Percentiles rank a stretch among this genome's conserved stretches.
These are phyloP conservation scores for Rhizomucor pusillus DNA, from an alignment of 371 early-diverging fungal genomes.

Conservation along the genomic window DNA sequence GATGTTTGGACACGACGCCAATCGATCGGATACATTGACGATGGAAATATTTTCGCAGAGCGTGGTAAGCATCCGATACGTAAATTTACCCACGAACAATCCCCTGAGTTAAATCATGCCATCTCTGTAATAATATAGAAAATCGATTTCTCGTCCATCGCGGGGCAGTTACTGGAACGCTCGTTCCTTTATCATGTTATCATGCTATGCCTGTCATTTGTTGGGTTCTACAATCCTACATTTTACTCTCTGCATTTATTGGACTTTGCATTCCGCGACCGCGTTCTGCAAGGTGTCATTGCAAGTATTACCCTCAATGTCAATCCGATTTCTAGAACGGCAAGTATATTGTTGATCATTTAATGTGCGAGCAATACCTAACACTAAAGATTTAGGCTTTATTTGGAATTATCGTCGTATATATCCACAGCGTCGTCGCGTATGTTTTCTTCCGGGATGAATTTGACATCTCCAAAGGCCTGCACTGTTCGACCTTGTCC, in stretches of 20 bases:
- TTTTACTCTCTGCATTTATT: slow-evolving; percentile 51
- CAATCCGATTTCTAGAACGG: slow-evolving; percentile 50
- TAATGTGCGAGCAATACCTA: neutral
- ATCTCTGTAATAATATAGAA: neutral
- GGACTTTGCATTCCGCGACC: slow-evolving; percentile 61
- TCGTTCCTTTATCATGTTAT: slow-evolving; percentile 38
- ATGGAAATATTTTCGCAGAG: too few species aligned
- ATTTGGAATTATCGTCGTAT: slow-evolving; percentile 52
- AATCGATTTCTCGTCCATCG: slow-evolving; percentile 12
- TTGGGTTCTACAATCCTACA: slow-evolving; percentile 40
- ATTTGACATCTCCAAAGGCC: slow-evolving; percentile 43
- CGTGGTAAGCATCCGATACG: too few species aligned
- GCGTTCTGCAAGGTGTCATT: slow-evolving; percentile 59
- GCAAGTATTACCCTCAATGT: slow-evolving; percentile 54
- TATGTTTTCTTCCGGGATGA: slow-evolving; percentile 50
- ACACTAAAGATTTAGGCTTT: slow-evolving; percentile 28
- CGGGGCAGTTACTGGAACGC: slow-evolving; percentile 26
- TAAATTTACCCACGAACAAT: too few species aligned
- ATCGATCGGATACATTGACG: too few species aligned
- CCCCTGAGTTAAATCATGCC: too few species aligned
- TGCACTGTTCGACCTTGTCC: slow-evolving; percentile 47
- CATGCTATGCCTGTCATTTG: slow-evolving; percentile 37
- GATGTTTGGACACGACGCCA: neutral
- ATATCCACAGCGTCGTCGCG: slow-evolving; percentile 52
- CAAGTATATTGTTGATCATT: slow-evolving; percentile 5